Percentiles rank a stretch among this genome's conserved stretches.
phyloP scores from a whole-genome alignment of 495 filamentous ascomycete genomes.

The Penicillium lividum region DNA sequence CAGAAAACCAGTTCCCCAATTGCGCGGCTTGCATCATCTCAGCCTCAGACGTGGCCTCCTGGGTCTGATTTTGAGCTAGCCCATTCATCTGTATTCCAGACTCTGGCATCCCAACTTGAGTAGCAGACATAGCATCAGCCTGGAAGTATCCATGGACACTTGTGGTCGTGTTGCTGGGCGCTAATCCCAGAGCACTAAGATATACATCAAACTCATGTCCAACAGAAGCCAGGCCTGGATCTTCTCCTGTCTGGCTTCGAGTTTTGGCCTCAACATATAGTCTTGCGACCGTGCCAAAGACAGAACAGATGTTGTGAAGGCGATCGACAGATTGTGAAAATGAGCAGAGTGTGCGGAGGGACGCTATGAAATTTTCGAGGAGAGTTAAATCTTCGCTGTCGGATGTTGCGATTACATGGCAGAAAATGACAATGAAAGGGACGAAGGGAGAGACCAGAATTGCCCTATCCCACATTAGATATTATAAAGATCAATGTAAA shows the following conservation, averaged over 20 bases:
- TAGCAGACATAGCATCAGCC: slow-evolving; percentile 10
- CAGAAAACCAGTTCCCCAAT: slow-evolving; percentile 68
- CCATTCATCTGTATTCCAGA: slow-evolving; percentile 20
- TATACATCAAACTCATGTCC: slow-evolving; percentile 66
- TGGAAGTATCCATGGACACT: slow-evolving; percentile 13
- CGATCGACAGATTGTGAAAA: slow-evolving; percentile 59
- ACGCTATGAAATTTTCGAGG: slow-evolving; percentile 58
- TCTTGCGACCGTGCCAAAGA: slow-evolving; percentile 61
- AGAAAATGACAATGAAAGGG: slow-evolving; percentile 71
- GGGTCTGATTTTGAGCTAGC: slow-evolving; percentile 17
- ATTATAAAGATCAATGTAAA: neutral
- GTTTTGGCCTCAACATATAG: slow-evolving; percentile 62
- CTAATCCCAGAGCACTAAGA: slow-evolving; percentile 62
- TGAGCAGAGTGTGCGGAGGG: slow-evolving; percentile 51
- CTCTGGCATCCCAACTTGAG: slow-evolving; percentile 9
- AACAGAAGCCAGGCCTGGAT: slow-evolving; percentile 48
- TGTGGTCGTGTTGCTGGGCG: slow-evolving; percentile 36
- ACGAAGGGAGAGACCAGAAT: slow-evolving; percentile 67
- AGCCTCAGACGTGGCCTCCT: slow-evolving; percentile 13
- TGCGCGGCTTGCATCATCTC: slow-evolving; percentile 44
- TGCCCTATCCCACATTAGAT: slow-evolving; percentile 45
- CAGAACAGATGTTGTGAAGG: slow-evolving; percentile 60
- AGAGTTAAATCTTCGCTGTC: slow-evolving; percentile 48
- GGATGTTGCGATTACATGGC: slow-evolving; percentile 58
- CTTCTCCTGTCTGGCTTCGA: slow-evolving; percentile 42